Base-by-base conservation (phyloP, 2,329 filamentous ascomycete species). In the Ampelomyces quisqualis region DNA sequence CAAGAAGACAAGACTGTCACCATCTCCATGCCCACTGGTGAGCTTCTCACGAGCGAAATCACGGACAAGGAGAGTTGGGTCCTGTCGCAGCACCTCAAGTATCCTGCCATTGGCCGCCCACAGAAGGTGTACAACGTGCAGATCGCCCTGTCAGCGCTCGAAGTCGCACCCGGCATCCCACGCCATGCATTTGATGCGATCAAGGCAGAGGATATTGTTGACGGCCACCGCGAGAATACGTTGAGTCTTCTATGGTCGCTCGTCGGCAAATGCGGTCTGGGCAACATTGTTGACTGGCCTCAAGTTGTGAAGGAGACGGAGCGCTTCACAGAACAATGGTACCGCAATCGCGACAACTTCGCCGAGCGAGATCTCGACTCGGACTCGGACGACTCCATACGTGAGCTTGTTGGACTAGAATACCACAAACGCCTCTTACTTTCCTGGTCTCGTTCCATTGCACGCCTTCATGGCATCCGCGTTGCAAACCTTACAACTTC, bases 161-260 rank as follows among this genome's bases (percentile, higher is more conserved):
- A 63, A n/a, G 65, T 65, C 8, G 65, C 75, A 6, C 62, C 60
- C 8, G 71, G 72, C 2, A 63, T 74, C 9, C 67, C 61, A 3
- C 54, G 60, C 9, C 68, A 67, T 20, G 61, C 76, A 9, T 58
- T 72, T 5, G 61, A 66, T 15, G 68, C 70, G 22, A 65, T 82
- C 23, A 71, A 65, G 10, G 73, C 80, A 0, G 75, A 78, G 26
- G 78, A 84, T 39, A 76, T 85, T 32, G 79, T 85, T 5, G 75
- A 84, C 50, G 81, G 81, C 2, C 79, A 83, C 51, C 75, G 81
- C 7, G 81, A 85, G 54, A 83, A 80, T 62, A 84, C 80, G 0
- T 70, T 85, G 30, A 75, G 73, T 4, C 67, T 84, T 7, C 69
- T 85, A 4, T 84, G 80, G 80, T 70, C 71, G 3, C 67, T 85